Evolutionary conservation across 2,329 filamentous ascomycete genomes (phyloP), one percentile per base, ranked within the genome.

Genomic region (Hymenoscyphus repandus): DNA sequence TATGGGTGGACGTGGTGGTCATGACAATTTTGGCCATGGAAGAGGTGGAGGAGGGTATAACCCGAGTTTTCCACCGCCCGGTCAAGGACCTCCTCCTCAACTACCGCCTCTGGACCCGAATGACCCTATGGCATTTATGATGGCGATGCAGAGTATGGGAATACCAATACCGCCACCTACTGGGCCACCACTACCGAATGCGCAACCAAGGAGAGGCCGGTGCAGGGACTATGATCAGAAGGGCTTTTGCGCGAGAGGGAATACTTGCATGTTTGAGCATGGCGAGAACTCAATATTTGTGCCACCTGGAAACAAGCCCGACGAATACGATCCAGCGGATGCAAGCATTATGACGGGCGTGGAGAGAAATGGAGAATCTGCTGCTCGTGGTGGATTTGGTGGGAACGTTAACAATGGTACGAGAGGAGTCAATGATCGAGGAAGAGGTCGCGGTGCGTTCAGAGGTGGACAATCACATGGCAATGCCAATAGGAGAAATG

Each of bases 141-240:
- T 83, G 58, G 76, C 78, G 27, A 79, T 87, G 71, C 79, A 84
- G 40, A 70, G 72, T 2, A 68, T 79, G 58, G 69, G 71, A 51
- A 59, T 72, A 66, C 56, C 69, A 59, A 22, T 22, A 15, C 22
- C 34, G 13, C 61, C 67, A 55, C 57, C 66, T 62, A 62, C 53
- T 60, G 53, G 47, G 32, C 31, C 50, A 40, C 40, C 51, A 1
- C 43, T 45, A 37, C 20, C 31, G n/a, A 12, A 36, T 18, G 50
- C 47, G 15, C 49, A 55, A 17, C 49, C 66, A n/a, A 59, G 52
- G 50, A 65, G 61, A 42, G 49, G 65, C 34, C 65, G 80, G 51
- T 91, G 87, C 62, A 74, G 78, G 51, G 83, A 89, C 65, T 90
- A 86, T 60, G 85, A 89, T 51, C 79, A 71, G 1, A 87, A 87